A percentile compares a stretch with the other conserved stretches of the same genome.
Evolutionary conservation across 1,284 basidiomycete species (phyloP).

Genomic region (Paramarasmius palmivorus): DNA sequence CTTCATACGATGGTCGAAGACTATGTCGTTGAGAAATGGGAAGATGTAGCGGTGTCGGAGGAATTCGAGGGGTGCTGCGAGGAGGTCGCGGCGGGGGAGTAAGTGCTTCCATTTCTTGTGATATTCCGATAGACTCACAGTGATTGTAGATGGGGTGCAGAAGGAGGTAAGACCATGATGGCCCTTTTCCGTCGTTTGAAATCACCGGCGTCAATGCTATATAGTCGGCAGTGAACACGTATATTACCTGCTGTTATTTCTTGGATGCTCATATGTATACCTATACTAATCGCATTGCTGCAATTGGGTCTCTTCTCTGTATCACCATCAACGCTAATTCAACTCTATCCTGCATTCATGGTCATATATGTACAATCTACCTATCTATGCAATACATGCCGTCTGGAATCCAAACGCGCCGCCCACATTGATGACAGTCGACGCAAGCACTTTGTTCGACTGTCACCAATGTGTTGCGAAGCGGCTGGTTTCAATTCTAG

Average conservation of each 20-base stretch:
- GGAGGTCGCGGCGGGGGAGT: constrained; percentile 73
- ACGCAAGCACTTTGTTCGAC: too few relatives aligned
- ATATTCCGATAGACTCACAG: constrained; percentile 14
- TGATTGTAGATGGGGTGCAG: constrained; percentile 59
- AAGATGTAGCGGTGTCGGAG: constrained; percentile 59
- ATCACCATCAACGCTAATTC: too few relatives aligned
- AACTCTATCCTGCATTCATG: background rate
- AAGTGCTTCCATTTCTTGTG: constrained; percentile 27
- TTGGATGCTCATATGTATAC: too few relatives aligned
- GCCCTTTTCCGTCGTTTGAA: constrained; percentile 63
- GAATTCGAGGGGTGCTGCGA: constrained; percentile 71
- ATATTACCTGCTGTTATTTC: background rate
- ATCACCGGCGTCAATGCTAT: constrained; percentile 42
- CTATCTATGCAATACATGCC: too few relatives aligned
- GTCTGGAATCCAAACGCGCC: too few relatives aligned
- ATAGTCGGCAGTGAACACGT: constrained; percentile 13
- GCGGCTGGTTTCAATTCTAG: too few relatives aligned
- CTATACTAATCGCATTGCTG: too few relatives aligned
- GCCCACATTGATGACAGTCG: too few relatives aligned
- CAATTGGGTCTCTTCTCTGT: too few relatives aligned
- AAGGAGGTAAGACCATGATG: constrained; percentile 67
- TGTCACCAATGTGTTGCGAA: too few relatives aligned
- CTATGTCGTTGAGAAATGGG: constrained; percentile 70
- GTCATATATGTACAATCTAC: background rate
- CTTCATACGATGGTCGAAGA: constrained; percentile 65